Percentiles rank a stretch among this genome's conserved stretches.
Evolutionary conservation across 2,329 filamentous ascomycete genomes (phyloP).

Genomic region (Ophiostoma australiae): DNA sequence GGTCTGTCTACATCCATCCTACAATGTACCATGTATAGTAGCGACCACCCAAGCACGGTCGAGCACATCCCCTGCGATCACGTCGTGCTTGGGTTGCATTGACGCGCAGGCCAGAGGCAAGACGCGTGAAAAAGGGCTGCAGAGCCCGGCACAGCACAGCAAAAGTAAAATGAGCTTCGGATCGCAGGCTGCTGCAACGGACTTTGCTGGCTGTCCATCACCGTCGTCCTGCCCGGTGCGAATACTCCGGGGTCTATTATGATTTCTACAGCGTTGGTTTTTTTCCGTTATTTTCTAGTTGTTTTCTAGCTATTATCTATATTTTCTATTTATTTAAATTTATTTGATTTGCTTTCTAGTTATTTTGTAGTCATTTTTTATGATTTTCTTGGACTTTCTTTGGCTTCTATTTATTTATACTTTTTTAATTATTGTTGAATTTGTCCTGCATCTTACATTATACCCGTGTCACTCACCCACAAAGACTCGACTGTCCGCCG

Average conservation of each 20-base stretch:
- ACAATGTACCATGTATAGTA: neutral
- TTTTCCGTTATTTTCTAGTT: neutral
- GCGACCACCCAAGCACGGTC: neutral
- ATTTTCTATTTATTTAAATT: neutral
- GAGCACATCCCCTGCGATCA: neutral
- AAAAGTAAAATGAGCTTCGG: slow-evolving; percentile 4
- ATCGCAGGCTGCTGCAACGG: neutral
- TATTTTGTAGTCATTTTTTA: neutral
- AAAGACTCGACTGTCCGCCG: neutral
- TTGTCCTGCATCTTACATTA: no score
- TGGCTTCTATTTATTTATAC: no score
- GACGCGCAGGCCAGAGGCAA: neutral
- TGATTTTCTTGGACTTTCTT: neutral
- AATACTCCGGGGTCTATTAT: neutral
- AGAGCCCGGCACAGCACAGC: neutral
- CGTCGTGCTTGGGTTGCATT: neutral
- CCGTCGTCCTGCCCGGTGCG: slow-evolving; percentile 1
- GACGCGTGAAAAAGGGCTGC: slow-evolving; percentile 5
- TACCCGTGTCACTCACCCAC: neutral
- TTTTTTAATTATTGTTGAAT: no score
- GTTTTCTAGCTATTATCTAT: neutral
- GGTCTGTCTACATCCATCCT: no score
- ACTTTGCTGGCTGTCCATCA: neutral
- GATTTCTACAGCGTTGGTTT: no score
- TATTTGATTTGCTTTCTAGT: neutral